These are phyloP conservation scores for Colletotrichum orchidophilum DNA, from an alignment of 2,329 filamentous ascomycete species.

Conservation along the genomic window DNA sequence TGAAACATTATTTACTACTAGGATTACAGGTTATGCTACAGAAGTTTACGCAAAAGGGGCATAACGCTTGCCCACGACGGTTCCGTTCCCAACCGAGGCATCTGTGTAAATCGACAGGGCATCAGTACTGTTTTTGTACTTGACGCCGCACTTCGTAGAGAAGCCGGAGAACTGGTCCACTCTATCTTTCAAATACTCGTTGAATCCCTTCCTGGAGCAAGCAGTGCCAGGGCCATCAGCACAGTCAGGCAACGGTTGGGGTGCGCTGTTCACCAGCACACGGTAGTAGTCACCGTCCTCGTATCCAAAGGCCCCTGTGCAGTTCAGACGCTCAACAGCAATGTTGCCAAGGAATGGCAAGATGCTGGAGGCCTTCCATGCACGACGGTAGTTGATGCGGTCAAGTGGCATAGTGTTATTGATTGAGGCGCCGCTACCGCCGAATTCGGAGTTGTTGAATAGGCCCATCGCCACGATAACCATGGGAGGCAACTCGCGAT, in stretches of 20 bases:
- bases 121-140: conserved; percentile 47
- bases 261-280: conserved; percentile 54
- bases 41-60: neutral
- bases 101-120: conserved; percentile 45
- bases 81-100: conserved; percentile 38
- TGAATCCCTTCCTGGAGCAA: conserved; percentile 51
- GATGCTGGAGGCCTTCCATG: conserved; percentile 70
- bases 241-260: conserved; percentile 53
- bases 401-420: conserved; percentile 73
- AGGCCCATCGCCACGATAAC: conserved; percentile 74
- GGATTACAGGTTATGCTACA: neutral
- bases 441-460: conserved; percentile 73
- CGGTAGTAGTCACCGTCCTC: conserved; percentile 60
- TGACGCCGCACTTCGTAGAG: conserved; percentile 49
- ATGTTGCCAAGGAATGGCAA: conserved; percentile 74
- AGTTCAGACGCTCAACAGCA: conserved; percentile 72
- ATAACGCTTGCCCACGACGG: conserved; percentile 39
- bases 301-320: conserved; percentile 64
- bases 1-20: neutral
- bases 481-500: conserved; percentile 74
- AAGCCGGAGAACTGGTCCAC: conserved; percentile 50
- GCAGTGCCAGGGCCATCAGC: conserved; percentile 54
- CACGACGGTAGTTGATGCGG: conserved; percentile 69
- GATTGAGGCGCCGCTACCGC: conserved; percentile 53
- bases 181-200: conserved; percentile 49